A percentile compares a stretch with the other conserved stretches of the same genome.
phyloP scores from a whole-genome alignment of 164 flowering plant species.

The Sedum album region DNA sequence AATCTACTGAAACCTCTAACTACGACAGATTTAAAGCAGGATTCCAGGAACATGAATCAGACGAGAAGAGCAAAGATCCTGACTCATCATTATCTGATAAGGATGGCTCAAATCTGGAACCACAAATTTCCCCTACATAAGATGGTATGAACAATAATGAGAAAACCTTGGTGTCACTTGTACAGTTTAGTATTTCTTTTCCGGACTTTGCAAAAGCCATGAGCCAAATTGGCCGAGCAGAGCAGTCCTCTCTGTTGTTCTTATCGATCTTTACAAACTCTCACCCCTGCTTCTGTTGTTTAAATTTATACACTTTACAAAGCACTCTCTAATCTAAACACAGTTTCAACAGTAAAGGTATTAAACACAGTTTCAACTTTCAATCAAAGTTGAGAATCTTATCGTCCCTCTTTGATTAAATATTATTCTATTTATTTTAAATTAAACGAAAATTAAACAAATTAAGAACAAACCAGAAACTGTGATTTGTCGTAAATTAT shows the following conservation, averaged over 20 bases:
- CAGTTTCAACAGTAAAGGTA: no score
- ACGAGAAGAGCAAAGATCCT: conserved; percentile 12
- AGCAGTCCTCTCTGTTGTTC: not conserved
- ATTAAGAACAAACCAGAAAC: no score
- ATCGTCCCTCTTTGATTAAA: no score
- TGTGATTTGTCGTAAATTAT: no score
- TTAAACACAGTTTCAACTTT: no score
- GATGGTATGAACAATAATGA: not conserved
- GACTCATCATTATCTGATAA: conserved; percentile 16
- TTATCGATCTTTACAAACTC: not conserved
- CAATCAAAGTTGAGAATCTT: no score
- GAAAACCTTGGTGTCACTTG: not conserved
- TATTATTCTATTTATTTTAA: no score
- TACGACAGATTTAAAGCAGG: conserved; percentile 71
- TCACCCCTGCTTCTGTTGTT: no score
- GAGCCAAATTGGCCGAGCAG: not conserved
- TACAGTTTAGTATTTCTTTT: not conserved
- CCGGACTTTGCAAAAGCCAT: not conserved
- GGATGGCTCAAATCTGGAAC: conserved; percentile 28
- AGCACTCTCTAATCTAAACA: no score
- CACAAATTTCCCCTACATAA: conserved; percentile 52
- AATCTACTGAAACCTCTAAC: conserved; percentile 57
- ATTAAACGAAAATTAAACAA: no score
- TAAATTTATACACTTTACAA: no score
- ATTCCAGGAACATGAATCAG: conserved; percentile 32